Conservation (phyloP, 176 grass and related monocot genomes). For the Puya raimondii region DNA sequence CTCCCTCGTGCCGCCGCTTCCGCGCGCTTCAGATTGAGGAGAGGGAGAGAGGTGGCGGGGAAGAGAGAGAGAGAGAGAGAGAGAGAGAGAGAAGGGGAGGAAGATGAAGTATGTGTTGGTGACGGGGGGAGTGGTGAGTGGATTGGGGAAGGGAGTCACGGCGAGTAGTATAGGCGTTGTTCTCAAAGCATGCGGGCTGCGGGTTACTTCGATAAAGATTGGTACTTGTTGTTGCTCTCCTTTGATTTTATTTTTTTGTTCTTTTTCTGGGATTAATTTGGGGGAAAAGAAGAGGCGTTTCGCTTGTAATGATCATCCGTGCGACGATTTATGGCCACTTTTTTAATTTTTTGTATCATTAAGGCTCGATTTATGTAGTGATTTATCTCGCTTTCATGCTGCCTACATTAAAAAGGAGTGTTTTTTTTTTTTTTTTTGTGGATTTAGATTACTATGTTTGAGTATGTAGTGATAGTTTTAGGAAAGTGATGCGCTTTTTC, state of each 20-base stretch:
- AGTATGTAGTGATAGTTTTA: no score
- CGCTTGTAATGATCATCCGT: no score
- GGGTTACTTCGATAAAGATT: constrained; percentile 90
- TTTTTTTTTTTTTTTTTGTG: no score
- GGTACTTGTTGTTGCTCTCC: constrained; percentile 28
- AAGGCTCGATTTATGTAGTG: no score
- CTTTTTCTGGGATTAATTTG: not conserved
- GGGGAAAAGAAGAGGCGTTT: no score
- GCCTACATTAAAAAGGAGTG: no score
- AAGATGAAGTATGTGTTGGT: constrained; percentile 96
- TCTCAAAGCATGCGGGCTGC: constrained; percentile 76
- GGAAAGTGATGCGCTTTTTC: not conserved
- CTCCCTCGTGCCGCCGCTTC: no score
- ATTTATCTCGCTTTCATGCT: no score
- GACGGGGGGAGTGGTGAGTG: constrained; percentile 87
- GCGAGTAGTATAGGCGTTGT: constrained; percentile 90
- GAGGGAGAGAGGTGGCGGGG: not conserved
- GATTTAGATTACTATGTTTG: no score
- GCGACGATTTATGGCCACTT: no score
- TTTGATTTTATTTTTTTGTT: not conserved
- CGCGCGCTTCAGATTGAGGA: not conserved
- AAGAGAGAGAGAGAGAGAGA: constrained; percentile 11
- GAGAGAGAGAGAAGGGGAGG: not conserved
- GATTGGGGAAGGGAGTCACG: constrained; percentile 91
- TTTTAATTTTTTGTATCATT: no score